phyloP scores from a whole-genome alignment of 148 eudicot genomes.

The Rhododendron mucronatum region DNA sequence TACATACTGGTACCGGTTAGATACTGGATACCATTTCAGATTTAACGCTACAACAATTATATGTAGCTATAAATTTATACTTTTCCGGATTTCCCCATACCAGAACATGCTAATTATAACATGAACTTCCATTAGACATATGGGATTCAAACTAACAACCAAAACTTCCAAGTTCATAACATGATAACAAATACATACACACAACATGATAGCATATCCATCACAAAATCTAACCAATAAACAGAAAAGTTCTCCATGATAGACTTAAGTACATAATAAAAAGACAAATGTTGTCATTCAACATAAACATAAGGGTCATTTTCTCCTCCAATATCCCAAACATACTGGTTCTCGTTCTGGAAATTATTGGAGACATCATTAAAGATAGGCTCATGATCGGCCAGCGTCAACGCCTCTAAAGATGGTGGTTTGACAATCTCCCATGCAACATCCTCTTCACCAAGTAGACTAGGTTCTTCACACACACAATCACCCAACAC shows the following conservation, averaged over 20 bases:
- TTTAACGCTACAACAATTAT: neutral
- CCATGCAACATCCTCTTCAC: neutral
- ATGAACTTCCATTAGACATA: neutral
- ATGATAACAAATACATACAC: neutral
- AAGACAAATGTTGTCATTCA: neutral
- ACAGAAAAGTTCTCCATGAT: neutral
- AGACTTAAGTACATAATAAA: neutral
- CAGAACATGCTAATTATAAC: neutral
- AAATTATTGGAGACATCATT: neutral
- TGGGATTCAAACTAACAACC: neutral
- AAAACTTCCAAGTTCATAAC: neutral
- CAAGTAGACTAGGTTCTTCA: neutral
- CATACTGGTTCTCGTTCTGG: neutral
- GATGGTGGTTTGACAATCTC: constrained; percentile 1
- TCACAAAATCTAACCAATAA: neutral
- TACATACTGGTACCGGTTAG: neutral
- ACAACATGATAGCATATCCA: neutral
- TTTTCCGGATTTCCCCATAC: no score
- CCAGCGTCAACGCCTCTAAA: neutral
- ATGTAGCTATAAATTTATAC: neutral
- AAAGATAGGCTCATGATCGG: neutral
- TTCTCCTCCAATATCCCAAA: neutral
- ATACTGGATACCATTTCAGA: neutral
- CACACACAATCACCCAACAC: neutral
- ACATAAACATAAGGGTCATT: neutral